Conservation (phyloP, 2,329 filamentous ascomycete species). For the Ascochyta lentis region DNA sequence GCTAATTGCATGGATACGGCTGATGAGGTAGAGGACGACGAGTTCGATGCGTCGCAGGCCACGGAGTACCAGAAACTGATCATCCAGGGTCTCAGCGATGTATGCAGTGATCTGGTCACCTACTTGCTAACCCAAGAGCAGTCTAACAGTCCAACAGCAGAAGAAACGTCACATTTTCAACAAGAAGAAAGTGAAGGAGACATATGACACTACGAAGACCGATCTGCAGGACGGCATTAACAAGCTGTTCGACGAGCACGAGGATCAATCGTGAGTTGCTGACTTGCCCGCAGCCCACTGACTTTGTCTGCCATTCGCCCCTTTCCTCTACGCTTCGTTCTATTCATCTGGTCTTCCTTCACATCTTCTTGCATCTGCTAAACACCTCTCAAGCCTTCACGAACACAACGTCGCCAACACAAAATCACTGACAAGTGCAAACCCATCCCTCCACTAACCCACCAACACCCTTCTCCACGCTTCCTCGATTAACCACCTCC, state of each 20-base stretch:
- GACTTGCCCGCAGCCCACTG: not conserved
- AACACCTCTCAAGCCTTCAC: not conserved
- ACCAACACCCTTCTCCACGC: not conserved
- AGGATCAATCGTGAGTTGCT: conserved; percentile 37
- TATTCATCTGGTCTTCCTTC: too few species aligned
- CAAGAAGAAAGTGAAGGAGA: conserved; percentile 28
- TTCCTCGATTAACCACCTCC: not conserved
- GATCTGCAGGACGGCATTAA: conserved; percentile 27
- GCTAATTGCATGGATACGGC: conserved; percentile 10
- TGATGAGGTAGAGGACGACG: conserved; percentile 6
- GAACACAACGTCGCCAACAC: not conserved
- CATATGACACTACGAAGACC: conserved; percentile 22
- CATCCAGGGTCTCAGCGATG: conserved; percentile 29
- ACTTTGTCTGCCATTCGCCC: not conserved
- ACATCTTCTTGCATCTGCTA: too few species aligned
- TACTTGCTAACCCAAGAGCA: not conserved
- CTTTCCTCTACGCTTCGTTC: not conserved
- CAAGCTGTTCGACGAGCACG: conserved; percentile 33
- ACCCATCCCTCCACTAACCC: not conserved
- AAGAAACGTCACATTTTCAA: conserved; percentile 32
- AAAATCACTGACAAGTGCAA: not conserved
- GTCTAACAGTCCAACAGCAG: conserved; percentile 25
- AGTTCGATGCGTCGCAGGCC: conserved; percentile 14
- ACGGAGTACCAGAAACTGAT: conserved; percentile 27
- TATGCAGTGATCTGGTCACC: conserved; percentile 22